Evolutionary conservation across 2,329 filamentous ascomycete species (phyloP), one percentile per base, ranked within the genome.

Genomic region (Ophiostoma australiae): DNA sequence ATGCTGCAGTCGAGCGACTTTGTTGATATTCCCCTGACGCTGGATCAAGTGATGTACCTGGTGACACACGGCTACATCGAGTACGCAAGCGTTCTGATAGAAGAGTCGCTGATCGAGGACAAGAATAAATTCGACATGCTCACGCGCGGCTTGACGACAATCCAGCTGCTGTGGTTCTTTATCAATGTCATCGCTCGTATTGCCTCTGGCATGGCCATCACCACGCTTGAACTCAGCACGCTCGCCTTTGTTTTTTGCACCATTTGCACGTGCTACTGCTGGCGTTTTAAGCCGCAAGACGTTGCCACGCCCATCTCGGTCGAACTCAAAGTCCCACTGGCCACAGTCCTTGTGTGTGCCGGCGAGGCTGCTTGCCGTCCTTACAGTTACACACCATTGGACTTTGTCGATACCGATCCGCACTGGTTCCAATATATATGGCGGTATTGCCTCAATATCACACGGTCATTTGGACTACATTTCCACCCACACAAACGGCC

Each of bases 1-100:
- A 0, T 41, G 7, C 68, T 69, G 8, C 69, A 76, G 11, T 75
- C 76, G 11, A 74, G 73, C 1, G 79, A 80, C n/a, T 76, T 70
- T 35, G 58, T 72, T 0, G 67, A 73, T 0, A 80, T 83, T 69
- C 80, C 81, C 1, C 73, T 83, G 13, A 77, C 80, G 41, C 76
- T 78, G 0, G 77, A 78, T 63, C 77, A 80, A 69, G 71, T 80
- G 1, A 73, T 75, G 27, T 80, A 78, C 67, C 71, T 80, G 1
- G 71, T 78, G 33, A 10, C 17, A 1, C 52, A 69, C 52, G 71
- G 73, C 1, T 76, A 78, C 58, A 70, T 80, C 27, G 76, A 78
- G 0, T 78, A 75, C 61, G 76, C 77, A 0, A 70, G 69, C 1
- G 52, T 68, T 3, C 48, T 63, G 17, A 70, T 79, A 7, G 70